Percentiles rank a stretch among this genome's conserved stretches.
Conservation (phyloP, 192 early-diverging fungal genomes). For the Coemansia biformis region DNA sequence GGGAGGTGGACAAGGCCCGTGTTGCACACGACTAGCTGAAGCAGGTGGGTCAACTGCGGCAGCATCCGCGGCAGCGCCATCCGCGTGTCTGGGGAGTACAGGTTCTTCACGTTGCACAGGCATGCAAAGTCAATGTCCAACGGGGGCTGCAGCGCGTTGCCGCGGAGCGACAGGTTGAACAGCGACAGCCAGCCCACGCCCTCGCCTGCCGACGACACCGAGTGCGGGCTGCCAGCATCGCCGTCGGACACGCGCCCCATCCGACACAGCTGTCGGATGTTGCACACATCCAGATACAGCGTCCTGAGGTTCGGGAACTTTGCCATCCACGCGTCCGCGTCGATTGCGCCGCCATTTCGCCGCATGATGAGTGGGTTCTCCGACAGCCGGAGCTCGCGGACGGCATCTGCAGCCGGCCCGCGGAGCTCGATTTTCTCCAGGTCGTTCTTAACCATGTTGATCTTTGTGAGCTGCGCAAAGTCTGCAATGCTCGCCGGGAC, state of each 20-base stretch:
- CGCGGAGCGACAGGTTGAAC: slow-evolving; percentile 45
- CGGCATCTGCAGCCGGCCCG: slow-evolving; percentile 22
- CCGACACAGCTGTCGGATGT: slow-evolving; percentile 26
- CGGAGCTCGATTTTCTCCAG: slow-evolving; percentile 34
- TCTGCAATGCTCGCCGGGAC: slow-evolving; percentile 35
- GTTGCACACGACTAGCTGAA: slow-evolving; percentile 41
- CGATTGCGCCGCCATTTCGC: slow-evolving; percentile 24
- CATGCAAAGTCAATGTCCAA: slow-evolving; percentile 33
- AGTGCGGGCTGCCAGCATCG: slow-evolving; percentile 1
- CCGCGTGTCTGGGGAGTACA: slow-evolving; percentile 44
- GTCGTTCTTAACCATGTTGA: slow-evolving; percentile 43
- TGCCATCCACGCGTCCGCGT: slow-evolving; percentile 24
- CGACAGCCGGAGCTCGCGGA: slow-evolving; percentile 43
- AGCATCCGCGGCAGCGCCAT: slow-evolving; percentile 32
- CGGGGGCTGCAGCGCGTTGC: slow-evolving; percentile 26
- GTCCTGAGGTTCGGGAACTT: slow-evolving; percentile 43
- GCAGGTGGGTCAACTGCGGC: slow-evolving; percentile 21
- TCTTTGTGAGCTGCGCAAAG: slow-evolving; percentile 22
- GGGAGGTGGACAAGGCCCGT: slow-evolving; percentile 31
- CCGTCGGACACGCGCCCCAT: neutral
- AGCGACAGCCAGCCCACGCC: slow-evolving; percentile 22
- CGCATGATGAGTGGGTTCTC: slow-evolving; percentile 45
- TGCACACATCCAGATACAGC: slow-evolving; percentile 44
- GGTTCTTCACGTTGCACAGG: slow-evolving; percentile 31
- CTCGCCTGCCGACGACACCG: neutral